Base-by-base conservation (phyloP, 2,329 filamentous ascomycete genomes). In the Dendryphion nanum region DNA sequence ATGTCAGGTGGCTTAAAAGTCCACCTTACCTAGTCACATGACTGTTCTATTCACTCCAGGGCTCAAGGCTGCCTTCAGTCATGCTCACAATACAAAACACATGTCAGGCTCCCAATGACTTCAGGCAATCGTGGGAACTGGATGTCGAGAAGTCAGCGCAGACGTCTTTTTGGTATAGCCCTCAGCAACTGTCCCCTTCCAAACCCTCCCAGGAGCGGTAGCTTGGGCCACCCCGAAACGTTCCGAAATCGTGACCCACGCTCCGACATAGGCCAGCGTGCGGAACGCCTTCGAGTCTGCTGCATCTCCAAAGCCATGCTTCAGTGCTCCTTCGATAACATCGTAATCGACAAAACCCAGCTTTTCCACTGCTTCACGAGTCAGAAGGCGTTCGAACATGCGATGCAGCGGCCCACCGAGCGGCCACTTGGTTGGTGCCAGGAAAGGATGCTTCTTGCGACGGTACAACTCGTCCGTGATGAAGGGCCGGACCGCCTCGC, bases 401-500 rank as follows among this genome's bases (percentile, higher is more conserved):
- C 50, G 47, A 35, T 75, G 64, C 26, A 79, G 37, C 2, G 72
- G 69, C 0, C 75, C 75, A 19, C 61, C 57, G 0, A 53, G 47
- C 1, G 61, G 62, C 48, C 64, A 78, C 5, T 45, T 56, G 0
- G 58, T 61, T 0, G 74, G 75, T 1, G 71, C 75, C 18, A 64
- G 49, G 45, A 71, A 78, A 1, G 72, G 65, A 19, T 72, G 63
- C 51, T 78, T 78, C 42, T 59, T 70, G 8, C 71, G 62, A 33
- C 64, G 57, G 49, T 77, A 78, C 7, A 77, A 50, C 58, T 79
- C 76, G 7, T 72, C 61, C 0, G 74, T 74, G 40, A 78, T 68
- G 45, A 70, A 78, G 2, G 75, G 73, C 38, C 62, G 66, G 14
- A 59, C 63, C 0, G 74, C 75, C 47, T 78, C 69, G 3, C 72